phyloP scores from a whole-genome alignment of 2,329 filamentous ascomycete species.

The Trichophyton rubrum region DNA sequence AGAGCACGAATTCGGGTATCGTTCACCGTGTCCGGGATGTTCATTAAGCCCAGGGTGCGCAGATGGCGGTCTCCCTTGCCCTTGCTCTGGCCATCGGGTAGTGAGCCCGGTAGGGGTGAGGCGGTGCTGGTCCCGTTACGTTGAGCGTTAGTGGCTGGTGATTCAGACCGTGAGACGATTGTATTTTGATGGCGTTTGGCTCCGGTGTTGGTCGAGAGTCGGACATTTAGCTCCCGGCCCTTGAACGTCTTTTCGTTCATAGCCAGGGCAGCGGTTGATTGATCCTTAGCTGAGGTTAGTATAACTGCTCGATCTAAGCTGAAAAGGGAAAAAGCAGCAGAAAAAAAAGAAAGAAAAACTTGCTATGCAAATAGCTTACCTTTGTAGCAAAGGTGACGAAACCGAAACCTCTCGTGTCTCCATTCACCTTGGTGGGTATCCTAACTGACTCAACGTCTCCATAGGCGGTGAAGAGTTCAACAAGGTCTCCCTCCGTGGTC shows the following conservation, averaged over 20 bases:
- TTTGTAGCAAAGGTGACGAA: conserved; percentile 66
- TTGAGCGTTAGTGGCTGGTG: conserved; percentile 22
- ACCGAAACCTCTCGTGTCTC: conserved; percentile 61
- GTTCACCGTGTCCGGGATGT: conserved; percentile 84
- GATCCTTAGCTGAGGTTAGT: conserved; percentile 37
- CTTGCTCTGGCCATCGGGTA: conserved; percentile 29
- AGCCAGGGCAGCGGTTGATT: conserved; percentile 51
- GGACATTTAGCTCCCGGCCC: conserved; percentile 55
- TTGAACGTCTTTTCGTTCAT: conserved; percentile 61
- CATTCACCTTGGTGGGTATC: conserved; percentile 54
- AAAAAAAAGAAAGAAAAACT: background rate
- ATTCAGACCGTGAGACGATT: conserved; percentile 30
- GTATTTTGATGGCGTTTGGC: conserved; percentile 34
- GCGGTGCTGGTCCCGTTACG: conserved; percentile 19
- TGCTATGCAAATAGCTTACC: conserved; percentile 22
- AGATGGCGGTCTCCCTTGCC: conserved; percentile 38
- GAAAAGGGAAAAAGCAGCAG: too few species aligned
- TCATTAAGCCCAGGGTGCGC: conserved; percentile 68
- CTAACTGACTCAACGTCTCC: conserved; percentile 63
- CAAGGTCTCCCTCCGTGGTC: conserved; percentile 55
- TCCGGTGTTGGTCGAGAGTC: conserved; percentile 36
- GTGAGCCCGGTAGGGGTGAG: conserved; percentile 15
- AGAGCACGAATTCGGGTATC: conserved; percentile 66
- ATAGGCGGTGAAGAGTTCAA: conserved; percentile 58
- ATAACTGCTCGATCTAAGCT: background rate